These are phyloP conservation scores for Yamadazyma spencermartinsiae DNA, from an alignment of 1,139 yeast genomes.

Conservation along the genomic window DNA sequence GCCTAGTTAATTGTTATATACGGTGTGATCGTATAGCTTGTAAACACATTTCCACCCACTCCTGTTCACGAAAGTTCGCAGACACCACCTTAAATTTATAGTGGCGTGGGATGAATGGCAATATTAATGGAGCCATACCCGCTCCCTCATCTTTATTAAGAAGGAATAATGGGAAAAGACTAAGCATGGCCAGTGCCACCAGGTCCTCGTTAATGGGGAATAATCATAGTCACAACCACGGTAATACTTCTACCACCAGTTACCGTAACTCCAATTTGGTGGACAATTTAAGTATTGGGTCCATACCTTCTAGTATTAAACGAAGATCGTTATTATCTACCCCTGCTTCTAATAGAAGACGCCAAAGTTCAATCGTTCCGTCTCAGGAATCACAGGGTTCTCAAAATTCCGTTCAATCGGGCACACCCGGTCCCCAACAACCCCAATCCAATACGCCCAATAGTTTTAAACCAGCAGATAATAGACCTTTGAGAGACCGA, in stretches of 20 bases:
- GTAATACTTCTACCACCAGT: background rate
- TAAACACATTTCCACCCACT: too few relatives aligned
- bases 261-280: constrained; percentile 3
- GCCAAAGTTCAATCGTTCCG: constrained; percentile 26
- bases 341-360: constrained; percentile 34
- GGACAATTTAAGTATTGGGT: constrained; percentile 4
- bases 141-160: constrained; percentile 28
- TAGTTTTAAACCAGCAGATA: constrained; percentile 40
- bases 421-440: constrained; percentile 5
- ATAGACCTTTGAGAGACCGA: constrained; percentile 76
- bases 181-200: constrained; percentile 39
- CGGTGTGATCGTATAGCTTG: too few relatives aligned
- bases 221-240: background rate
- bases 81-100: too few relatives aligned
- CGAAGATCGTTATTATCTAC: constrained; percentile 39
- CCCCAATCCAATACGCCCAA: constrained; percentile 8
- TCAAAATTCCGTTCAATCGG: constrained; percentile 15
- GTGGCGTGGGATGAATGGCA: constrained; percentile 2
- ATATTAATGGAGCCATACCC: constrained; percentile 11
- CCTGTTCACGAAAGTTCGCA: too few relatives aligned
- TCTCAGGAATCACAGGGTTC: constrained; percentile 9
- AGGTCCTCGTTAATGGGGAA: constrained; percentile 28
- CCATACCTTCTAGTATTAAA: constrained; percentile 20
- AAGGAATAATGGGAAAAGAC: constrained; percentile 31
- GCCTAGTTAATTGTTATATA: too few relatives aligned